Evolutionary conservation across 176 grass and related monocot genomes (phyloP).

Genomic region (Zea luxurians): DNA sequence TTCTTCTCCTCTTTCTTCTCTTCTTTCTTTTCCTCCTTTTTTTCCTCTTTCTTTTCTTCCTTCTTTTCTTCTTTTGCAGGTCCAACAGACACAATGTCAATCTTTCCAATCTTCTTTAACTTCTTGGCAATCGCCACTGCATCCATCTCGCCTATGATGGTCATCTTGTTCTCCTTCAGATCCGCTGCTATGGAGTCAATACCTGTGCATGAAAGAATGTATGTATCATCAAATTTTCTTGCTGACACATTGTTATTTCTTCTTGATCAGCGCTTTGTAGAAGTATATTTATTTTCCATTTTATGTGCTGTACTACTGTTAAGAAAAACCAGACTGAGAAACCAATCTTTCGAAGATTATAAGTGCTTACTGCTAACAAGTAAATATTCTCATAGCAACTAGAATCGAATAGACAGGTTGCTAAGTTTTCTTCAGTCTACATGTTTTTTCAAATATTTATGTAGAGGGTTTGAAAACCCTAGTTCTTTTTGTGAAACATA

Average conservation of each 20-base stretch:
- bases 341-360: neutral
- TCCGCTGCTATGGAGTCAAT: constrained; percentile 88
- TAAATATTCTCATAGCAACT: neutral
- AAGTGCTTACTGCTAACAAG: neutral
- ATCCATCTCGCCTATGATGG: constrained; percentile 86
- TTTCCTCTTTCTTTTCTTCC: constrained; percentile 74
- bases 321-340: constrained; percentile 20
- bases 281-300: constrained; percentile 18
- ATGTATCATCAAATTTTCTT: constrained; percentile 33
- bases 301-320: constrained; percentile 13
- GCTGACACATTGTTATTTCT: neutral
- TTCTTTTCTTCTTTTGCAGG: constrained; percentile 96
- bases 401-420: neutral
- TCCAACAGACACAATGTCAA: constrained; percentile 85
- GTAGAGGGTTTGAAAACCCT: neutral
- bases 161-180: constrained; percentile 94
- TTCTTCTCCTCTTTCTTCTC: constrained; percentile 75
- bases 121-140: constrained; percentile 81
- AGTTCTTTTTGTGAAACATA: constrained; percentile 13
- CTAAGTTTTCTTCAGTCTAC: constrained; percentile 1
- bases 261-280: constrained; percentile 4
- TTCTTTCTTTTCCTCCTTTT: constrained; percentile 70
- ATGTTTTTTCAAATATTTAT: constrained; percentile 7
- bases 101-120: constrained; percentile 84
- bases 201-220: constrained; percentile 46